Percentiles rank a stretch among this genome's conserved stretches.
Evolutionary conservation across 2,329 filamentous ascomycete species (phyloP).

Genomic region (Aureobasidium leucospermi): DNA sequence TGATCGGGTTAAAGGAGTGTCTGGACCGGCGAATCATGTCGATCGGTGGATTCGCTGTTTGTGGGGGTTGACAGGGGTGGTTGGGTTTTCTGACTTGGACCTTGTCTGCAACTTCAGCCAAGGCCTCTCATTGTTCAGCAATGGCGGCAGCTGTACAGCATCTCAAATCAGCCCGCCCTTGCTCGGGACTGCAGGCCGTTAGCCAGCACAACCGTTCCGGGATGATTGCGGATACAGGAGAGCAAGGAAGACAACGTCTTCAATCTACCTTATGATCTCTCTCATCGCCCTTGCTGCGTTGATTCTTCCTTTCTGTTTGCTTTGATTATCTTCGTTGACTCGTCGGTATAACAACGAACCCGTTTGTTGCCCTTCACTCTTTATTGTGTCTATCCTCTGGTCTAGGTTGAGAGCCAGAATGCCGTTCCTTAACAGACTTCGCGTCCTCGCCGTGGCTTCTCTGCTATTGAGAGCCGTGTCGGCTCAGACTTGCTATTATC

Average conservation of each 20-base stretch:
- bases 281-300: background rate
- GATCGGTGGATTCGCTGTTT: slow-evolving; percentile 5
- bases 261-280: slow-evolving; percentile 6
- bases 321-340: background rate
- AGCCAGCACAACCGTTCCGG: slow-evolving; percentile 3
- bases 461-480: slow-evolving; percentile 12
- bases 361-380: background rate
- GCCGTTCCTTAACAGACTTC: slow-evolving; percentile 4
- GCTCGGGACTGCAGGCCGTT: slow-evolving; percentile 9
- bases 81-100: background rate
- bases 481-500: slow-evolving; percentile 24
- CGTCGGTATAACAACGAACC: background rate
- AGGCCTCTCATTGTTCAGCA: background rate
- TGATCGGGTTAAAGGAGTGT: background rate
- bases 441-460: background rate
- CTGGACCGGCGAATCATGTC: slow-evolving; percentile 4
- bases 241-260: background rate
- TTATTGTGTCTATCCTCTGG: background rate
- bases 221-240: slow-evolving; percentile 9
- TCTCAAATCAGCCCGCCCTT: slow-evolving; percentile 6
- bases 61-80: slow-evolving; percentile 9
- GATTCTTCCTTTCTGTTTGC: background rate
- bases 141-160: background rate
- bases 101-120: background rate
- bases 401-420: background rate